These are phyloP conservation scores for Tuber brumale DNA, from an alignment of 495 filamentous ascomycete genomes.

Conservation along the genomic window DNA sequence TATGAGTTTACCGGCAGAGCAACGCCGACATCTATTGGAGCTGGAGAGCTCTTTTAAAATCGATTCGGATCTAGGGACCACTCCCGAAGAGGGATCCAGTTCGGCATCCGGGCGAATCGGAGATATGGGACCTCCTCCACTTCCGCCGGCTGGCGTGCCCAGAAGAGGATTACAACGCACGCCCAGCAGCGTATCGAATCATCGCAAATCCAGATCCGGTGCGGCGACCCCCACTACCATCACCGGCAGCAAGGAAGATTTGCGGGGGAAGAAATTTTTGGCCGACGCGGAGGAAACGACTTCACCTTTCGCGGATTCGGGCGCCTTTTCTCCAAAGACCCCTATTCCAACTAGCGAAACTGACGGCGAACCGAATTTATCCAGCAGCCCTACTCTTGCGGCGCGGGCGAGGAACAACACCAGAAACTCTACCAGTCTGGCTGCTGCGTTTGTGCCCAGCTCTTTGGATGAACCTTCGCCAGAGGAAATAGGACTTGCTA, in stretches of 20 bases:
- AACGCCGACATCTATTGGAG: slow-evolving; percentile 35
- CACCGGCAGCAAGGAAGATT: slow-evolving; percentile 13
- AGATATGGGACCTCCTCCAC: slow-evolving; percentile 35
- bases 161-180: slow-evolving; percentile 27
- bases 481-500: slow-evolving; percentile 34
- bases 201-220: slow-evolving; percentile 5
- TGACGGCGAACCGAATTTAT: slow-evolving; percentile 17
- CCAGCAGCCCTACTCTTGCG: slow-evolving; percentile 29
- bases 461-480: slow-evolving; percentile 9
- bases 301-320: not conserved
- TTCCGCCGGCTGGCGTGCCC: slow-evolving; percentile 13
- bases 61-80: slow-evolving; percentile 19
- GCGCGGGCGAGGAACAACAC: slow-evolving; percentile 18
- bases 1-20: slow-evolving; percentile 37
- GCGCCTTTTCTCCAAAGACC: slow-evolving; percentile 15
- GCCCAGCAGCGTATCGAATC: slow-evolving; percentile 30
- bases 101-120: slow-evolving; percentile 17
- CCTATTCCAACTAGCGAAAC: slow-evolving; percentile 14
- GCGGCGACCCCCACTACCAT: slow-evolving; percentile 1
- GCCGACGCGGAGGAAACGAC: not conserved
- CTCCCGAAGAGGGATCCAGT: slow-evolving; percentile 11
- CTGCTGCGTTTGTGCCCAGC: slow-evolving; percentile 15
- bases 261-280: slow-evolving; percentile 7
- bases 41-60: slow-evolving; percentile 38
- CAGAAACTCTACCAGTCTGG: slow-evolving; percentile 21